Conservation (phyloP, 805 yeast genomes). For the Ogataea dorogensis region DNA sequence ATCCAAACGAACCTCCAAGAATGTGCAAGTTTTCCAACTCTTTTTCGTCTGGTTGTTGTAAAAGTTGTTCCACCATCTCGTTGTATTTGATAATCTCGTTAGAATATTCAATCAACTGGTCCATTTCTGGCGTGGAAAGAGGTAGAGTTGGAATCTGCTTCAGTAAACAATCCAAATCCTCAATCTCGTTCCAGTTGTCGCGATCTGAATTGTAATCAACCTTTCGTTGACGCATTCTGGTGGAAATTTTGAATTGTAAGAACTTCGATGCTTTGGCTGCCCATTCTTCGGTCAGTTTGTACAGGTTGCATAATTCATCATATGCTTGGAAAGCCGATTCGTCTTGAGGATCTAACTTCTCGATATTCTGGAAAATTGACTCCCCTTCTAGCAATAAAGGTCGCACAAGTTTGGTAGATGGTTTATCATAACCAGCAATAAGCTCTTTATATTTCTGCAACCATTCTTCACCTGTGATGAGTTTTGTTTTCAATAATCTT, state of each 20-base stretch:
- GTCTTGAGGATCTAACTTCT: slow-evolving; percentile 7
- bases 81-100: slow-evolving; percentile 53
- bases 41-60: slow-evolving; percentile 41
- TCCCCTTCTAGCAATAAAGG: slow-evolving; percentile 55
- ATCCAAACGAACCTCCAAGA: slow-evolving; percentile 59
- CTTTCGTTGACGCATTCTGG: slow-evolving; percentile 39
- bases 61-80: slow-evolving; percentile 41
- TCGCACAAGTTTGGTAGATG: slow-evolving; percentile 46
- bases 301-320: slow-evolving; percentile 38
- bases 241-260: slow-evolving; percentile 50
- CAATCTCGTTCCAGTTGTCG: slow-evolving; percentile 24
- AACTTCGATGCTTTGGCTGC: slow-evolving; percentile 53
- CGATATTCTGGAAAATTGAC: slow-evolving; percentile 34
- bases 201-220: slow-evolving; percentile 23
- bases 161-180: slow-evolving; percentile 39
- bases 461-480: slow-evolving; percentile 55
- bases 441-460: slow-evolving; percentile 40
- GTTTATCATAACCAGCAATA: slow-evolving; percentile 41
- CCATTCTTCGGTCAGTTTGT: slow-evolving; percentile 49
- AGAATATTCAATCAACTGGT: slow-evolving; percentile 53
- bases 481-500: slow-evolving; percentile 38
- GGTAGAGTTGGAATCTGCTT: slow-evolving; percentile 48
- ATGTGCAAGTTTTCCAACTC: slow-evolving; percentile 45
- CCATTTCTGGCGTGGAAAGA: slow-evolving; percentile 57
- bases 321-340: slow-evolving; percentile 22